Percentiles rank a stretch among this genome's conserved stretches.
phyloP scores from a whole-genome alignment of 257 asterid species.

The Solanum piurae region DNA sequence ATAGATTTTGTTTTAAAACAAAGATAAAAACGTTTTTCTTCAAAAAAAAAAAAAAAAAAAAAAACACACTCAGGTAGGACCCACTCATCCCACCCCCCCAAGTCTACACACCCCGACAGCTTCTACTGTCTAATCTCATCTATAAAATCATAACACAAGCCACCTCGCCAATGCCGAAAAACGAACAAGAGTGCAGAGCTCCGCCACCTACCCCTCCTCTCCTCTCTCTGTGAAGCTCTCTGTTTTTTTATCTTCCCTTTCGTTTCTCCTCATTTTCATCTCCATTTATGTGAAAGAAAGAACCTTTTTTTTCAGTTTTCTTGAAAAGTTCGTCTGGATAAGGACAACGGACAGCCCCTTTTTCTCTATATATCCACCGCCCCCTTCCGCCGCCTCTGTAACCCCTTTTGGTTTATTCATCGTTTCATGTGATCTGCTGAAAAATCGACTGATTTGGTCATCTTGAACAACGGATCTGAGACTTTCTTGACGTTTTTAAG shows the following conservation, averaged over 20 bases:
- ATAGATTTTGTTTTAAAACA: not conserved
- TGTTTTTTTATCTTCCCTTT: not conserved
- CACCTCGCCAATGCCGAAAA: not conserved
- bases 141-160: slow-evolving; percentile 39
- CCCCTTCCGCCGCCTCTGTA: not conserved
- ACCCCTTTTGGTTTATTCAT: not conserved
- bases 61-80: not conserved
- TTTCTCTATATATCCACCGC: not conserved
- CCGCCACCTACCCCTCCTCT: not conserved
- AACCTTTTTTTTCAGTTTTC: not conserved
- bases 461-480: slow-evolving; percentile 6
- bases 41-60: no score
- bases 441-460: not conserved
- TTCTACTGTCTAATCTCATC: slow-evolving; percentile 7
- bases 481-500: not conserved
- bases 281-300: not conserved
- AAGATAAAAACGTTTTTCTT: not conserved
- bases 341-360: not conserved
- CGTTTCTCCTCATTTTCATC: not conserved
- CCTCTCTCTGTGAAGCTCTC: not conserved
- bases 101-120: not conserved
- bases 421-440: not conserved
- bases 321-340: not conserved
- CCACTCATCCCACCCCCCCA: not conserved
- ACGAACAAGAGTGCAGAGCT: not conserved